Percentiles rank a stretch among this genome's conserved stretches.
These are phyloP conservation scores for Ustilago nuda DNA, from an alignment of 1,284 basidiomycete species.

Conservation along the genomic window DNA sequence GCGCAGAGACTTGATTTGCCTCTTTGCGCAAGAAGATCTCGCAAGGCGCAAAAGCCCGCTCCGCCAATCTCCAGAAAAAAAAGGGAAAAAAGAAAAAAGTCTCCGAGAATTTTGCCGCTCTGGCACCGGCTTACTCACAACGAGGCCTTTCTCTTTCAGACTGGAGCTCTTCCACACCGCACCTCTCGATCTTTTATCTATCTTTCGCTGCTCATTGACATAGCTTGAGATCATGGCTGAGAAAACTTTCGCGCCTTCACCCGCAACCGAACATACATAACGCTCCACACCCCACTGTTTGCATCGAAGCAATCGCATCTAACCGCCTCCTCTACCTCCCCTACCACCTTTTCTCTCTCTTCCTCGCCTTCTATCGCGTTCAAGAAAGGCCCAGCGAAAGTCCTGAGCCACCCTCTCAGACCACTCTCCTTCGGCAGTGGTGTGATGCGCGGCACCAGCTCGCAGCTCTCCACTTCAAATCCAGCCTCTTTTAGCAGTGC, in stretches of 20 bases:
- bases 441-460: conserved; percentile 36
- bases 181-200: too few species aligned
- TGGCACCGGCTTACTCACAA: not conserved
- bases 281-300: conserved; percentile 18
- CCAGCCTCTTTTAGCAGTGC: conserved; percentile 19
- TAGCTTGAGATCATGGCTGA: not conserved
- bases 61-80: not conserved
- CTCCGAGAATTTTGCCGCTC: conserved; percentile 22
- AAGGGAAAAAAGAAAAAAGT: not conserved
- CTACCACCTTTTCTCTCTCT: conserved; percentile 20
- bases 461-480: conserved; percentile 30
- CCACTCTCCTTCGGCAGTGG: conserved; percentile 20
- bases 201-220: not conserved
- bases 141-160: too few species aligned
- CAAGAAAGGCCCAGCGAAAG: conserved; percentile 43
- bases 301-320: conserved; percentile 31
- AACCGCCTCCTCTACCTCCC: conserved; percentile 26
- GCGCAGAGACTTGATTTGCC: not conserved
- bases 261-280: conserved; percentile 45
- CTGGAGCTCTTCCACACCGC: too few species aligned
- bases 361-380: conserved; percentile 19
- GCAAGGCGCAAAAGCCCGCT: not conserved
- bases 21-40: conserved; percentile 9
- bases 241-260: conserved; percentile 27
- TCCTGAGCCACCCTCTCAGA: conserved; percentile 36